A percentile compares a stretch with the other conserved stretches of the same genome.
phyloP scores from a whole-genome alignment of 2,329 filamentous ascomycete species.

The Macrophomina phaseolina region DNA sequence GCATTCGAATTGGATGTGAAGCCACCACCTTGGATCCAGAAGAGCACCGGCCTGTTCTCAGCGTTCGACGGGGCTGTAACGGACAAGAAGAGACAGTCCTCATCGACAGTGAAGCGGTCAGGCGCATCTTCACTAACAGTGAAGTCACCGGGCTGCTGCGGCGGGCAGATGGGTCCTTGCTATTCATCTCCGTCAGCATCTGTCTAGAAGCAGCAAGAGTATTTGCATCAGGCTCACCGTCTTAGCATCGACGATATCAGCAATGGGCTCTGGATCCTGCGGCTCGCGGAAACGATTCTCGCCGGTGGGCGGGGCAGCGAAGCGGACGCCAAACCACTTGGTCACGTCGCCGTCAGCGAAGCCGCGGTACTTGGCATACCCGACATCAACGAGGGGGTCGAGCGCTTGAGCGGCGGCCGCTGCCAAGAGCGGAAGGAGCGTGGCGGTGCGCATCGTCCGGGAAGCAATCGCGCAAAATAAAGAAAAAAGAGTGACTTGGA shows the following conservation, averaged over 20 bases:
- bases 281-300: constrained; percentile 60
- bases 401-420: constrained; percentile 37
- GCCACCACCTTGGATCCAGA: constrained; percentile 63
- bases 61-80: constrained; percentile 53
- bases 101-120: constrained; percentile 36
- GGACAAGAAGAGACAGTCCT: constrained; percentile 58
- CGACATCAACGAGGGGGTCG: constrained; percentile 61
- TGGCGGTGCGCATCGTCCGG: not conserved
- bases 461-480: not conserved
- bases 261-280: constrained; percentile 44
- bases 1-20: constrained; percentile 55
- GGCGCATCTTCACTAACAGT: constrained; percentile 27
- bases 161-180: constrained; percentile 43
- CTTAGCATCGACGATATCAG: not conserved
- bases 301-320: constrained; percentile 59
- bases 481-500: not conserved
- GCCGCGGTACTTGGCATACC: constrained; percentile 71
- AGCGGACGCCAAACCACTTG: constrained; percentile 72
- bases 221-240: not conserved
- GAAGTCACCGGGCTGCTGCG: constrained; percentile 34
- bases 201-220: no score
- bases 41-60: constrained; percentile 52
- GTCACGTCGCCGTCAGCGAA: constrained; percentile 62
- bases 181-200: not conserved
- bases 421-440: not conserved